These are phyloP conservation scores for Halenospora varia DNA, from an alignment of 495 filamentous ascomycete species.

Conservation along the genomic window DNA sequence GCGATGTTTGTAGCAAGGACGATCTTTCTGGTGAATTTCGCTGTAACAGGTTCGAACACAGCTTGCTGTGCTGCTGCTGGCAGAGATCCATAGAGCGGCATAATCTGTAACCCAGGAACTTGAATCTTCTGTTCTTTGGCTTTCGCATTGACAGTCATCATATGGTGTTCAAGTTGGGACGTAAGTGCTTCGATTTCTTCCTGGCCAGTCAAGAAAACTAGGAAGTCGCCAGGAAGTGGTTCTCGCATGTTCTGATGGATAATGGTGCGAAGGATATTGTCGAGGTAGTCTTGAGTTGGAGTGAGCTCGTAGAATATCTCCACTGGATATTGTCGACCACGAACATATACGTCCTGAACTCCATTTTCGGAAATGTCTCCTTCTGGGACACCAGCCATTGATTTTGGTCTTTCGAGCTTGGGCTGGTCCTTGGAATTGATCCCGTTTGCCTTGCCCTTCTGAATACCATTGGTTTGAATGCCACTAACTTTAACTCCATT, in stretches of 20 bases:
- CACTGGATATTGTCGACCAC: conserved; percentile 87
- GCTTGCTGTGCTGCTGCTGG: conserved; percentile 72
- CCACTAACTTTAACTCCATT: not conserved
- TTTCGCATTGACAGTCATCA: too few relatives aligned
- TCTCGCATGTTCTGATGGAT: conserved; percentile 87
- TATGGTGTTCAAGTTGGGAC: conserved; percentile 74
- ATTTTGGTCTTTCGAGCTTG: not conserved
- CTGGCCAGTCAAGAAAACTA: conserved; percentile 92
- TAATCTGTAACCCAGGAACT: conserved; percentile 62
- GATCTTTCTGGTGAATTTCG: conserved; percentile 72
- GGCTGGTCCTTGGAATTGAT: too few relatives aligned
- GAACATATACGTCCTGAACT: conserved; percentile 62
- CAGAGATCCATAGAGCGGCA: conserved; percentile 47
- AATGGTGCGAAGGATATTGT: conserved; percentile 75
- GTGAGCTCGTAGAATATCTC: conserved; percentile 70
- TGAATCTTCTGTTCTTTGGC: conserved; percentile 62
- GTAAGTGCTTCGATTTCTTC: conserved; percentile 86
- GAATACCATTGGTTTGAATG: too few relatives aligned
- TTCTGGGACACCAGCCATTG: not conserved
- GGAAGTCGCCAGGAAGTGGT: conserved; percentile 85
- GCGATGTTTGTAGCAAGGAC: conserved; percentile 96
- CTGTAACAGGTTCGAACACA: conserved; percentile 75
- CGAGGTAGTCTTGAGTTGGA: conserved; percentile 78
- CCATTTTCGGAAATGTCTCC: conserved; percentile 7
- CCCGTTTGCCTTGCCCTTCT: too few relatives aligned